phyloP scores from a whole-genome alignment of 495 filamentous ascomycete genomes.

The Aspergillus cavernicola region DNA sequence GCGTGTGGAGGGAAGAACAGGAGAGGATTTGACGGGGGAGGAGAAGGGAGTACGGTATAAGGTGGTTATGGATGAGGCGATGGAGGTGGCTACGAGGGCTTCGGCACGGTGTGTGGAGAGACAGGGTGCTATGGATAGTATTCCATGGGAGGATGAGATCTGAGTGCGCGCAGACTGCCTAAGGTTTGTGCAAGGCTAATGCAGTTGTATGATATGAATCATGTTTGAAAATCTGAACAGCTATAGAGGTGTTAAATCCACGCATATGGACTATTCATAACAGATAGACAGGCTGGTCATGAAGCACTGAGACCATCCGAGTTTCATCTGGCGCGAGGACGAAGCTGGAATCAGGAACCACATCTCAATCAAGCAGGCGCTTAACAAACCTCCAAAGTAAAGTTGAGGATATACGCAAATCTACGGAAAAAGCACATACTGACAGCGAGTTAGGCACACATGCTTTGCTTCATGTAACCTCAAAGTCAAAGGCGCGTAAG shows the following conservation, averaged over 20 bases:
- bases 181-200: neutral
- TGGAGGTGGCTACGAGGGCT: constrained; percentile 67
- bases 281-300: neutral
- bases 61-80: constrained; percentile 54
- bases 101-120: constrained; percentile 73
- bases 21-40: constrained; percentile 31
- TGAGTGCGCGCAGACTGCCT: neutral
- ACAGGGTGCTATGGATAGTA: constrained; percentile 78
- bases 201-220: neutral
- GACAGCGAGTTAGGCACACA: constrained; percentile 2
- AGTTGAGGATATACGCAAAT: neutral
- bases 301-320: neutral
- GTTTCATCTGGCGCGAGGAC: constrained; percentile 2
- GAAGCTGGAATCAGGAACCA: too few relatives aligned
- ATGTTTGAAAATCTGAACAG: neutral
- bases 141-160: constrained; percentile 84
- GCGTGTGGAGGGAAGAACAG: constrained; percentile 31
- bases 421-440: neutral
- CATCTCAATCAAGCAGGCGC: neutral
- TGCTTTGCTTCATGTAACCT: neutral
- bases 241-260: neutral
- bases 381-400: neutral
- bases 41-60: constrained; percentile 44
- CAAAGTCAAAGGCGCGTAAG: neutral
- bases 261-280: neutral